phyloP scores from a whole-genome alignment of 441 rosid species.

The Mallotus repandus region DNA sequence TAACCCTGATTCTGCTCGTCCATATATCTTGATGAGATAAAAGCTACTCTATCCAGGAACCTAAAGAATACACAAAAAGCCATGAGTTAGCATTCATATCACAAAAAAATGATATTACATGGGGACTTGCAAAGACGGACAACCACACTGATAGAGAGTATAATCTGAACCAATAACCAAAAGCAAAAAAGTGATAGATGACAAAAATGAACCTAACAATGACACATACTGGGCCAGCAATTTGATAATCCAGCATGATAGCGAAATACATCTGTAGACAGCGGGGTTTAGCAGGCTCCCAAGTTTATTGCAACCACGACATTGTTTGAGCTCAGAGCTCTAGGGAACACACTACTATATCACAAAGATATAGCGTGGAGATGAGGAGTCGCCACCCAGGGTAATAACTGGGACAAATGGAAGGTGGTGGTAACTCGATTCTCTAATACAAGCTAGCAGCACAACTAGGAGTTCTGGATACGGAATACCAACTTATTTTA shows the following conservation, averaged over 20 bases:
- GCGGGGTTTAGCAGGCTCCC: no score
- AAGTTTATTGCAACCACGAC: no score
- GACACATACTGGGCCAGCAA: slow-evolving; percentile 92
- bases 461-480: no score
- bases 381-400: no score
- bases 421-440: no score
- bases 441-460: no score
- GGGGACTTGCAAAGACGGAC: neutral
- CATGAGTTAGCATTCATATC: slow-evolving; percentile 10
- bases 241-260: slow-evolving; percentile 85
- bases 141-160: slow-evolving; percentile 1
- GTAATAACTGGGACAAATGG: no score
- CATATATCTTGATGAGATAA: slow-evolving; percentile 58
- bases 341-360: no score
- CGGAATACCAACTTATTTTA: no score
- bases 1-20: slow-evolving; percentile 62
- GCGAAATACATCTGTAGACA: slow-evolving; percentile 99
- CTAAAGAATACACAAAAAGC: slow-evolving; percentile 32
- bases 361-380: no score
- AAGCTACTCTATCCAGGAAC: slow-evolving; percentile 92
- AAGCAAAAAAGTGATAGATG: neutral
- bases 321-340: no score
- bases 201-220: neutral
- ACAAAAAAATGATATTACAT: neutral
- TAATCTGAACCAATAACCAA: neutral